A percentile compares a stretch with the other conserved stretches of the same genome.
phyloP scores from a whole-genome alignment of 345 rosid species.

The Microcos paniculata region DNA sequence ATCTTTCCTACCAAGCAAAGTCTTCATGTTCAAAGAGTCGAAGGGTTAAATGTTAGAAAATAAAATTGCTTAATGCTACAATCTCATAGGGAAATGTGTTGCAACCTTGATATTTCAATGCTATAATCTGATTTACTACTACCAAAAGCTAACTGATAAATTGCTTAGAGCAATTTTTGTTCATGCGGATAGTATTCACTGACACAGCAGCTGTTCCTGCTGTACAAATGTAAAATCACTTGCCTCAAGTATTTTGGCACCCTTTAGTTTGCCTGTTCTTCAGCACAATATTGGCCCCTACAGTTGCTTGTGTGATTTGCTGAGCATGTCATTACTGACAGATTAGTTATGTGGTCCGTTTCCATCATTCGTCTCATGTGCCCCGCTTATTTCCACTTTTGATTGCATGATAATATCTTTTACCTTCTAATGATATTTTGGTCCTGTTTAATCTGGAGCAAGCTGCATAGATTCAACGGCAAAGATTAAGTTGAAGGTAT shows the following conservation, averaged over 20 bases:
- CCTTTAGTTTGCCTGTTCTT: conserved; percentile 4
- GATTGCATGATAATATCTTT: not conserved
- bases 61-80: not conserved
- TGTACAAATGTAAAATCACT: not conserved
- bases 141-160: not conserved
- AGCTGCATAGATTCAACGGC: not conserved
- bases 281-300: not conserved
- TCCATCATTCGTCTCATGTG: not conserved
- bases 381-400: not conserved
- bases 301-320: not conserved
- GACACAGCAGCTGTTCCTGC: not conserved
- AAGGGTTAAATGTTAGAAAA: conserved; percentile 7
- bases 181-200: not conserved
- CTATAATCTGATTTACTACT: not conserved
- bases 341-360: conserved; percentile 5
- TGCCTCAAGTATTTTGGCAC: not conserved
- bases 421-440: not conserved
- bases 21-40: too few species aligned
- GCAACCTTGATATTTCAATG: not conserved
- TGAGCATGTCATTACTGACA: not conserved
- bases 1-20: too few species aligned
- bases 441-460: conserved; percentile 3
- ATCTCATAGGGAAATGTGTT: too few species aligned
- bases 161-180: not conserved
- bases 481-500: not conserved